phyloP scores from a whole-genome alignment of 495 filamentous ascomycete genomes.

The Cercophora scortea region DNA sequence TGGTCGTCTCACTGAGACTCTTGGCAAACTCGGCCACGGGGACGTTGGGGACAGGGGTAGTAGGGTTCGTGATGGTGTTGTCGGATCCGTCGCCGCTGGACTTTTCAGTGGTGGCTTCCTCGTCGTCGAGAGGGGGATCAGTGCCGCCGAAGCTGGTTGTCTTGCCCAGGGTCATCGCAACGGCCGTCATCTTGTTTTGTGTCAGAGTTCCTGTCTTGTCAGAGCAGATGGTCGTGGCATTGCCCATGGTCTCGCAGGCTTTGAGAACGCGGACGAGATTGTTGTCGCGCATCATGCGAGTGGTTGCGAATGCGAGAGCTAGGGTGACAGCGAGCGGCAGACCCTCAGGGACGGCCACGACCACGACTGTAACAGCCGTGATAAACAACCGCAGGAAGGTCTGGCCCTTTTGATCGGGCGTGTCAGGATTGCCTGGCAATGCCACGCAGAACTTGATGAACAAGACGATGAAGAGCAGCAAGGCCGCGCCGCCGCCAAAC shows the following conservation, averaged over 20 bases:
- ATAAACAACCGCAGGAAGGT: constrained; percentile 88
- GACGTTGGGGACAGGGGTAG: constrained; percentile 13
- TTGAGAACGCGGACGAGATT: constrained; percentile 84
- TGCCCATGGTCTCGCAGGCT: constrained; percentile 97
- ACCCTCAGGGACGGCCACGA: constrained; percentile 97
- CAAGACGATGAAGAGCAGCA: constrained; percentile 77
- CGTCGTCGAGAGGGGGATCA: constrained; percentile 21
- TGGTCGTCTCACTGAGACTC: constrained; percentile 49
- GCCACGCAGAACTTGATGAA: constrained; percentile 81
- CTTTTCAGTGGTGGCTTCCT: constrained; percentile 1
- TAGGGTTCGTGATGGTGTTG: constrained; percentile 10
- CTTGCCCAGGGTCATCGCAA: constrained; percentile 68
- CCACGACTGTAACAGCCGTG: constrained; percentile 89
- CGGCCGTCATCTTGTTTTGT: constrained; percentile 85
- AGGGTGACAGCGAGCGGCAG: constrained; percentile 88
- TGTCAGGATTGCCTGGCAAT: constrained; percentile 42
- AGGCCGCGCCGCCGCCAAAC: constrained; percentile 73
- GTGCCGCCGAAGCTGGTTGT: constrained; percentile 54
- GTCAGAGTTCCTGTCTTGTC: constrained; percentile 97
- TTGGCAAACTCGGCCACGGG: constrained; percentile 22
- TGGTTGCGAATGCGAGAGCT: constrained; percentile 93
- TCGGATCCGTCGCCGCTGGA: constrained; percentile 20
- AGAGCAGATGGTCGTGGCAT: constrained; percentile 91
- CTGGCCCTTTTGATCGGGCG: constrained; percentile 72
- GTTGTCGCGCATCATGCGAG: constrained; percentile 90